Conservation (phyloP, 306 rosid genomes). For the Trifolium repens region DNA sequence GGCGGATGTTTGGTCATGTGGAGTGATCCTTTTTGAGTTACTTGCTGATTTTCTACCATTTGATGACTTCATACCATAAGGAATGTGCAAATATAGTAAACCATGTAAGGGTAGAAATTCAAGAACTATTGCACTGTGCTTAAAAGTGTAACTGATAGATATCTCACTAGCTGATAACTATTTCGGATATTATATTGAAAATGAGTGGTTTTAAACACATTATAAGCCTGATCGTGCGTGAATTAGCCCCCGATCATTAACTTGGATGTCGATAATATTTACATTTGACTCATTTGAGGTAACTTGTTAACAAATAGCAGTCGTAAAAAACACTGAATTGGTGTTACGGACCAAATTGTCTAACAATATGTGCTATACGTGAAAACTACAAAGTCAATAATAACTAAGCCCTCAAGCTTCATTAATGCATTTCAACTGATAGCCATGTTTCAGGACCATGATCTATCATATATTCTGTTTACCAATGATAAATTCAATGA, state of each 20-base stretch:
- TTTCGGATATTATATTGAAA: conserved; percentile 59
- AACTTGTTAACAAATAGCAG: conserved; percentile 30
- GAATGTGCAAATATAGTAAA: conserved; percentile 48
- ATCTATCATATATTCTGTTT: too few relatives aligned
- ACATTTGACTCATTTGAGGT: conserved; percentile 69
- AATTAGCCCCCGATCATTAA: conserved; percentile 42
- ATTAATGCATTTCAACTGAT: conserved; percentile 83
- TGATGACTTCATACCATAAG: conserved; percentile 68
- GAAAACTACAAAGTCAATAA: conserved; percentile 41
- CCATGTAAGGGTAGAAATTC: conserved; percentile 51
- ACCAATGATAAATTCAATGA: too few relatives aligned
- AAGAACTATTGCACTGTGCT: conserved; percentile 9
- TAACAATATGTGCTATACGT: conserved; percentile 52
- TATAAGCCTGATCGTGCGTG: conserved; percentile 56
- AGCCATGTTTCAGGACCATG: conserved; percentile 52
- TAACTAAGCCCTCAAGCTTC: conserved; percentile 69
- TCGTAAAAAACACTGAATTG: neutral
- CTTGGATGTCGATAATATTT: conserved; percentile 54
- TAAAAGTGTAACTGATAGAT: conserved; percentile 4
- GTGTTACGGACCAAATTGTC: conserved; percentile 4
- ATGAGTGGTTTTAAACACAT: conserved; percentile 73
- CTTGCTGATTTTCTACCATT: conserved; percentile 78
- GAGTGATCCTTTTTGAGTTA: conserved; percentile 81
- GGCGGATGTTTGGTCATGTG: conserved; percentile 93
- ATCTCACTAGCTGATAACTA: conserved; percentile 58